Conservation (phyloP, 805 yeast genomes). For the Wickerhamiella dianesei region DNA sequence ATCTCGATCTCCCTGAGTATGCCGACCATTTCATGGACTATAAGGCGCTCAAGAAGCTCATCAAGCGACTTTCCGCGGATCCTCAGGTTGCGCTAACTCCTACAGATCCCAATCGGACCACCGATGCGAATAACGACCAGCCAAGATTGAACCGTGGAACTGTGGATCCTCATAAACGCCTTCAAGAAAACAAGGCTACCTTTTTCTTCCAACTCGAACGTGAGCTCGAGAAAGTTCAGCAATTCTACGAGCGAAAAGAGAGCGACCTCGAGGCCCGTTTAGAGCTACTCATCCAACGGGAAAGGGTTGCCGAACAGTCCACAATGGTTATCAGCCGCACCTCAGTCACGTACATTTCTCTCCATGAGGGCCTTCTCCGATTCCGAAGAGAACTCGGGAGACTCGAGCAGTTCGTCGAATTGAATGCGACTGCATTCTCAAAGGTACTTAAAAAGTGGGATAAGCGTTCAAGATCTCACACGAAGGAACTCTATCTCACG, state of each 20-base stretch:
- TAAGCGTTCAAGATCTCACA: slow-evolving; percentile 85
- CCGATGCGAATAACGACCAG: slow-evolving; percentile 22
- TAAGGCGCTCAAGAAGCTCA: slow-evolving; percentile 82
- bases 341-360: slow-evolving; percentile 64
- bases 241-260: slow-evolving; percentile 84
- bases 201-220: slow-evolving; percentile 81
- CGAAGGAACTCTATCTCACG: slow-evolving; percentile 79
- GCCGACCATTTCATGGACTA: slow-evolving; percentile 88
- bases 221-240: slow-evolving; percentile 88
- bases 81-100: slow-evolving; percentile 22
- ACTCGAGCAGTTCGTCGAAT: slow-evolving; percentile 83
- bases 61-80: slow-evolving; percentile 46
- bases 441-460: slow-evolving; percentile 98
- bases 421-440: slow-evolving; percentile 90
- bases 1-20: slow-evolving; percentile 88
- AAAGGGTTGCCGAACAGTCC: slow-evolving; percentile 40
- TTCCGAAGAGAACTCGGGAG: slow-evolving; percentile 79
- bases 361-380: slow-evolving; percentile 80
- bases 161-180: slow-evolving; percentile 30
- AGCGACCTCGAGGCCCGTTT: slow-evolving; percentile 69
- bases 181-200: slow-evolving; percentile 84
- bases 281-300: slow-evolving; percentile 63
- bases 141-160: not conserved
- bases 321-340: slow-evolving; percentile 35
- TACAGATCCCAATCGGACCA: slow-evolving; percentile 1